A percentile compares a stretch with the other conserved stretches of the same genome.
phyloP scores from a whole-genome alignment of 2,329 filamentous ascomycete genomes.

The Stachybotrys elegans region DNA sequence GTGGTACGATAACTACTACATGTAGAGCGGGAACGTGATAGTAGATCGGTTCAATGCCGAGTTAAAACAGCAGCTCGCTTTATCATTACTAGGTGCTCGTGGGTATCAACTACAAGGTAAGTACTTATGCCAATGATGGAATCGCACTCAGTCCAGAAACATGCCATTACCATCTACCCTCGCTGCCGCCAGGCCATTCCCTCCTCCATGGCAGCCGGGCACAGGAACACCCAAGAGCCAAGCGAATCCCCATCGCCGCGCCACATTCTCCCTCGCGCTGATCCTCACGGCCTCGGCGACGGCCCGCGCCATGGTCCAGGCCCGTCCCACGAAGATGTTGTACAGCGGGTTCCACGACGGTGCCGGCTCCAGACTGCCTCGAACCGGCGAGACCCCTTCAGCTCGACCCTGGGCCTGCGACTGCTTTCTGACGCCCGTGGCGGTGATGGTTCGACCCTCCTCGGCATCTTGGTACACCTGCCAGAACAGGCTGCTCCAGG shows the following conservation, averaged over 20 bases:
- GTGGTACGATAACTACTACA: too few species aligned
- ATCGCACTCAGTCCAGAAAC: background rate
- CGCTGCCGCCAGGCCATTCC: conserved; percentile 4
- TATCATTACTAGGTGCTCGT: too few species aligned
- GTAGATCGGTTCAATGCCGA: too few species aligned
- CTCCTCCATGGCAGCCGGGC: background rate
- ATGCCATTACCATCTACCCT: background rate
- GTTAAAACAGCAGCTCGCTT: too few species aligned
- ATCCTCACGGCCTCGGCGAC: conserved; percentile 14
- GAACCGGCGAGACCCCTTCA: background rate
- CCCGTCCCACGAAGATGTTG: conserved; percentile 9
- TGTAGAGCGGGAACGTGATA: too few species aligned
- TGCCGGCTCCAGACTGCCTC: background rate
- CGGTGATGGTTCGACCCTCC: conserved; percentile 4
- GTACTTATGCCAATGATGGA: too few species aligned
- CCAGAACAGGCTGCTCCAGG: conserved; percentile 23
- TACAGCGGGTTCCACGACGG: conserved; percentile 6
- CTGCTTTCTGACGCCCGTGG: conserved; percentile 1
- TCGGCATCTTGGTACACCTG: conserved; percentile 6
- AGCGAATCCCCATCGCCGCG: conserved; percentile 17
- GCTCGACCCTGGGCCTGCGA: conserved; percentile 3
- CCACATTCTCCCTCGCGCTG: conserved; percentile 16
- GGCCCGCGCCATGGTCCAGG: conserved; percentile 6
- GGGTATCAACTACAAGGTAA: too few species aligned
- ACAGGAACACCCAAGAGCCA: conserved; percentile 16